phyloP scores from a whole-genome alignment of 352 stramenopile genomes.

The Pythium folliculosum region DNA sequence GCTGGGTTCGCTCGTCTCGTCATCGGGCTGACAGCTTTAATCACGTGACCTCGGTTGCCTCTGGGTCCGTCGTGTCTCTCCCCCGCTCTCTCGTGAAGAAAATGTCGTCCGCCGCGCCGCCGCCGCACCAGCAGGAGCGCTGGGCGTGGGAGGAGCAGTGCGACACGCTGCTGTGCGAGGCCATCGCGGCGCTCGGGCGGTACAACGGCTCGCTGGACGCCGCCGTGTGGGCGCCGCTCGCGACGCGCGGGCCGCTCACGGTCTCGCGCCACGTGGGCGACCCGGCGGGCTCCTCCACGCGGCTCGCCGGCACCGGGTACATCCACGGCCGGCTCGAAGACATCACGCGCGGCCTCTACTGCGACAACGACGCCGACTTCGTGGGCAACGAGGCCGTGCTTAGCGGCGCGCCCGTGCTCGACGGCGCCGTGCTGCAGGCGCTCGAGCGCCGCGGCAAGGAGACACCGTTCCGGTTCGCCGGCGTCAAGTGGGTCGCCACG shows the following conservation, averaged over 20 bases:
- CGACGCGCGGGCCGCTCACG: conserved; percentile 40
- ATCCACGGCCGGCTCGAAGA: conserved; percentile 39
- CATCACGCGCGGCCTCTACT: conserved; percentile 44
- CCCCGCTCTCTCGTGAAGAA: neutral
- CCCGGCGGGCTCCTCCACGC: conserved; percentile 13
- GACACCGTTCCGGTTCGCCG: conserved; percentile 57
- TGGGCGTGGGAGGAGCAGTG: conserved; percentile 42
- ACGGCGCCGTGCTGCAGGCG: conserved; percentile 43
- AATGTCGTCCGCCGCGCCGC: neutral
- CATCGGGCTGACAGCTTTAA: too few species aligned
- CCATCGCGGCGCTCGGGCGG: conserved; percentile 39
- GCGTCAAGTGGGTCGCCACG: conserved; percentile 53
- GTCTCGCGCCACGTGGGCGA: conserved; percentile 34
- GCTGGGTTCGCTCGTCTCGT: too few species aligned
- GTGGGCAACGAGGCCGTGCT: conserved; percentile 44
- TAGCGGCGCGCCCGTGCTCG: conserved; percentile 30
- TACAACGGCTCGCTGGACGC: conserved; percentile 43
- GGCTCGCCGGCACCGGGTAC: conserved; percentile 47
- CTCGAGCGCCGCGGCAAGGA: conserved; percentile 35
- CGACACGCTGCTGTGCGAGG: conserved; percentile 49
- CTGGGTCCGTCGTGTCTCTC: neutral
- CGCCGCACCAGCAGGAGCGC: conserved; percentile 30
- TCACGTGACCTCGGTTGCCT: too few species aligned
- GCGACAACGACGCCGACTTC: conserved; percentile 40
- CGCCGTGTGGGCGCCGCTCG: conserved; percentile 39